Evolutionary conservation across 257 asterid genomes (phyloP).

Genomic region (Scutellaria barbata): DNA sequence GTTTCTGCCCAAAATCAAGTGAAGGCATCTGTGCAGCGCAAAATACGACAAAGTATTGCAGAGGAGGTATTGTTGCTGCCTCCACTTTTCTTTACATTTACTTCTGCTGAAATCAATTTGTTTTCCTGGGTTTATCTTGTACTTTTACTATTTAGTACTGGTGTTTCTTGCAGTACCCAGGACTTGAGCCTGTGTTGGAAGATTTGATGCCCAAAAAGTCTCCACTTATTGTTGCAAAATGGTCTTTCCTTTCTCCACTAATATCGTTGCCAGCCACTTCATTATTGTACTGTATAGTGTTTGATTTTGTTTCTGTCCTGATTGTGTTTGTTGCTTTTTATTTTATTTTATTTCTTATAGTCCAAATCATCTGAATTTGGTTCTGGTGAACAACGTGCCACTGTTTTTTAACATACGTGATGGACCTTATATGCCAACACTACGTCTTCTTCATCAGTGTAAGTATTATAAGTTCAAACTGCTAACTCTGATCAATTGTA

Average conservation of each 20-base stretch:
- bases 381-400: constrained; percentile 91
- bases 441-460: constrained; percentile 98
- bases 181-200: constrained; percentile 84
- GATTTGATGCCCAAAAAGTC: constrained; percentile 96
- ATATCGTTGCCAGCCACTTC: constrained; percentile 5
- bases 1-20: constrained; percentile 99
- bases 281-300: constrained; percentile 5
- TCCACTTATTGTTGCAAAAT: constrained; percentile 93
- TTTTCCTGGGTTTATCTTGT: constrained; percentile 16
- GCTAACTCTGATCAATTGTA: constrained; percentile 18
- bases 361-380: constrained; percentile 96
- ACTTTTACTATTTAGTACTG: neutral
- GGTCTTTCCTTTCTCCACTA: constrained; percentile 52
- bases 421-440: constrained; percentile 99
- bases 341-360: constrained; percentile 43
- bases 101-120: neutral
- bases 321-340: constrained; percentile 2
- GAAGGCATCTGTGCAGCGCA: constrained; percentile 97
- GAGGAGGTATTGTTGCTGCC: constrained; percentile 71
- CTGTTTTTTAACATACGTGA: constrained; percentile 95
- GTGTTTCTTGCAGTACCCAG: constrained; percentile 71
- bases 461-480: constrained; percentile 42
- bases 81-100: constrained; percentile 28
- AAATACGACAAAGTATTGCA: constrained; percentile 87
- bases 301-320: constrained; percentile 34